These are phyloP conservation scores for Phytophthora aleatoria DNA, from an alignment of 352 stramenopile genomes.

Conservation along the genomic window DNA sequence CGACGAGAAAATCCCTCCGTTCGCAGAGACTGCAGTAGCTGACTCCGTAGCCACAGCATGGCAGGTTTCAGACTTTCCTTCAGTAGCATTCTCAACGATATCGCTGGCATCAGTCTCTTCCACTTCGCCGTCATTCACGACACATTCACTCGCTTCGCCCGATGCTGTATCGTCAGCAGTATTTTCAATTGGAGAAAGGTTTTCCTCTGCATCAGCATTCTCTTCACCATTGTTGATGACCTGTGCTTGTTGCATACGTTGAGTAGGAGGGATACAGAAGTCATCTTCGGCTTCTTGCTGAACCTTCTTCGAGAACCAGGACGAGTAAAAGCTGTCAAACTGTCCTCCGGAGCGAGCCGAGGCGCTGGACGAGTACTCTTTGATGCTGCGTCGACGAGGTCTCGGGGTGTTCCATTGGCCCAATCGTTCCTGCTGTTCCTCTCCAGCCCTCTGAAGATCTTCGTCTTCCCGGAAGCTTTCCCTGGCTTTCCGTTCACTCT, in stretches of 20 bases:
- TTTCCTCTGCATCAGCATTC: neutral
- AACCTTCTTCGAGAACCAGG: slow-evolving; percentile 71
- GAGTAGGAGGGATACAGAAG: slow-evolving; percentile 1
- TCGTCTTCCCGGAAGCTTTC: slow-evolving; percentile 39
- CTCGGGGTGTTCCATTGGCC: slow-evolving; percentile 79
- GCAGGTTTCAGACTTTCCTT: neutral
- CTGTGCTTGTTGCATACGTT: neutral
- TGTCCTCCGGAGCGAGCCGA: slow-evolving; percentile 49
- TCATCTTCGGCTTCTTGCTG: slow-evolving; percentile 39
- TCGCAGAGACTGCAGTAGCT: neutral
- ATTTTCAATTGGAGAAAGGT: neutral
- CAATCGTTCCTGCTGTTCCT: slow-evolving; percentile 65
- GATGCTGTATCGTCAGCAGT: neutral
- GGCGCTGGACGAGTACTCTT: slow-evolving; percentile 43
- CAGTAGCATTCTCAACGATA: neutral
- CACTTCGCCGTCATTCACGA: neutral
- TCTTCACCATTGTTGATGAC: slow-evolving; percentile 1
- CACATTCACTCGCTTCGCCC: neutral
- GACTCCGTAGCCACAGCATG: neutral
- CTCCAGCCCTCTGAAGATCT: slow-evolving; percentile 36
- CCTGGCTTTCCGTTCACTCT: slow-evolving; percentile 23
- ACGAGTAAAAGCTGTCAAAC: slow-evolving; percentile 79
- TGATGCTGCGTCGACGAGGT: slow-evolving; percentile 47
- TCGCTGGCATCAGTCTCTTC: slow-evolving; percentile 2
- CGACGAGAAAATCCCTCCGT: slow-evolving; percentile 21